These are phyloP conservation scores for Cichorium intybus DNA, from an alignment of 140 eudicot genomes.

Conservation along the genomic window DNA sequence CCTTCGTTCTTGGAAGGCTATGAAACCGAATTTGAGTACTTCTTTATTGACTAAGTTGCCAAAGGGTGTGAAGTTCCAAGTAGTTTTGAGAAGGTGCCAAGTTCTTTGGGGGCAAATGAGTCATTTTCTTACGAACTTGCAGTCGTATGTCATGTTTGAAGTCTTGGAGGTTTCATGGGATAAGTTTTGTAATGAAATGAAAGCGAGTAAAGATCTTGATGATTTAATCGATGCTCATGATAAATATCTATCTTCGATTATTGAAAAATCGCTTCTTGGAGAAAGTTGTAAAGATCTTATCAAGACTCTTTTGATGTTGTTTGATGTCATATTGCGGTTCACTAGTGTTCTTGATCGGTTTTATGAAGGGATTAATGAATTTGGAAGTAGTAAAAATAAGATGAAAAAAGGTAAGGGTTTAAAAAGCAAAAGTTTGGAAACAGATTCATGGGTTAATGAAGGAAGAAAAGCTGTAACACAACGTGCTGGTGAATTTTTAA, in stretches of 20 bases:
- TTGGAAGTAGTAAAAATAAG: conserved; percentile 50
- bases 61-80: conserved; percentile 50
- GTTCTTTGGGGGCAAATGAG: conserved; percentile 90
- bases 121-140: conserved; percentile 77
- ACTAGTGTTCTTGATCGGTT: conserved; percentile 61
- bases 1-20: conserved; percentile 74
- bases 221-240: conserved; percentile 86
- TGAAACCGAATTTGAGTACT: conserved; percentile 79
- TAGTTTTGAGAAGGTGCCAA: conserved; percentile 66
- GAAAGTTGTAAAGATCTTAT: conserved; percentile 57
- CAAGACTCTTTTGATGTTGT: conserved; percentile 54
- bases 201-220: conserved; percentile 83
- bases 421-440: conserved; percentile 45
- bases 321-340: conserved; percentile 75
- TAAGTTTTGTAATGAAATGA: conserved; percentile 70
- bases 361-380: conserved; percentile 70
- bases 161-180: conserved; percentile 90
- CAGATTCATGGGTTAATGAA: conserved; percentile 75
- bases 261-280: conserved; percentile 84
- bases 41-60: conserved; percentile 51
- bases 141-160: conserved; percentile 86
- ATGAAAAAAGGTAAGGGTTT: conserved; percentile 28
- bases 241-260: conserved; percentile 60
- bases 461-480: conserved; percentile 79
- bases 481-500: conserved; percentile 73